Conservation (phyloP, 805 yeast species). For the Phaffomyces thermotolerans region DNA sequence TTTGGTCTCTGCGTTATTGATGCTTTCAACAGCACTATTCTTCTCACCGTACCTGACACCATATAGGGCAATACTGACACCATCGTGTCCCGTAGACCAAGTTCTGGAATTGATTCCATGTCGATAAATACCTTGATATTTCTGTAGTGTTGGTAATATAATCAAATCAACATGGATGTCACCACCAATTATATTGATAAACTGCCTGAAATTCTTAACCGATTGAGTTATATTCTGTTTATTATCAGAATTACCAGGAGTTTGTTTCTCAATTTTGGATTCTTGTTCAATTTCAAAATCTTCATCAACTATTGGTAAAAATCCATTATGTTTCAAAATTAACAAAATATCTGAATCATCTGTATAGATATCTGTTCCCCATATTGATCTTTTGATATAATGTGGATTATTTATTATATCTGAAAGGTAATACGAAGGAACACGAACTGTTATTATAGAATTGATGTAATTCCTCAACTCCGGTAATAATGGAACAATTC, state of each 20-base stretch:
- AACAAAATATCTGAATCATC: constrained; percentile 86
- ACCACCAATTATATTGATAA: constrained; percentile 24
- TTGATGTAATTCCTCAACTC: constrained; percentile 35
- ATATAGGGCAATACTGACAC: constrained; percentile 62
- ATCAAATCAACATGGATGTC: constrained; percentile 28
- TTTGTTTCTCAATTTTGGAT: constrained; percentile 19
- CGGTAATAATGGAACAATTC: constrained; percentile 23
- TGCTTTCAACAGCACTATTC: constrained; percentile 19
- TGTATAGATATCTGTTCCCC: constrained; percentile 93
- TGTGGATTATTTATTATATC: constrained; percentile 20
- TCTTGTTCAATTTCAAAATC: constrained; percentile 15
- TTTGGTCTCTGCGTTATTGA: constrained; percentile 11
- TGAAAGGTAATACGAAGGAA: constrained; percentile 21
- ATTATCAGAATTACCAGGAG: constrained; percentile 36
- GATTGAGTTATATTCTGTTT: constrained; percentile 24
- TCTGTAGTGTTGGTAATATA: constrained; percentile 63
- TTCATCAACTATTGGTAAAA: constrained; percentile 31
- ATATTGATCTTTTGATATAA: constrained; percentile 35
- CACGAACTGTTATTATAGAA: constrained; percentile 25
- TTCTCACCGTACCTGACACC: constrained; percentile 28
- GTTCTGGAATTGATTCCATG: constrained; percentile 68
- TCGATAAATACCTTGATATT: constrained; percentile 58
- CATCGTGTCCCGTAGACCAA: constrained; percentile 74
- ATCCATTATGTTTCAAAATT: constrained; percentile 73
- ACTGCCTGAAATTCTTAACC: constrained; percentile 20